Percentiles rank a stretch among this genome's conserved stretches.
Conservation (phyloP, 2,329 filamentous ascomycete genomes). For the Exserohilum turcica region DNA sequence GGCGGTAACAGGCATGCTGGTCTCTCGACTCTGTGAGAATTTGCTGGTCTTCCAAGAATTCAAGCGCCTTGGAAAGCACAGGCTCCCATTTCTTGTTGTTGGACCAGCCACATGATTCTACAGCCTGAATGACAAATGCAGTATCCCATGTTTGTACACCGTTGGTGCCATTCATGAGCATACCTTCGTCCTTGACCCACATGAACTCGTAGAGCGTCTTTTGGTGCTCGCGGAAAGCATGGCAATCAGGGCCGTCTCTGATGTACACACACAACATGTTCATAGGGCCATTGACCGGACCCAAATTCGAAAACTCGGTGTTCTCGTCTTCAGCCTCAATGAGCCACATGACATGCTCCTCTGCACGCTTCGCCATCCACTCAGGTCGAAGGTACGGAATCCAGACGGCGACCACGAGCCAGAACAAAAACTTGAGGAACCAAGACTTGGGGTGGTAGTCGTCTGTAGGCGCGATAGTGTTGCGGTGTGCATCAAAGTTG, state of each 20-base stretch:
- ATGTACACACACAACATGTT: constrained; percentile 88
- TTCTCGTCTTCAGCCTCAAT: constrained; percentile 93
- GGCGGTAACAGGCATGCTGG: constrained; percentile 81
- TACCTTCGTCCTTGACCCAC: constrained; percentile 90
- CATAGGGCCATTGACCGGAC: constrained; percentile 88
- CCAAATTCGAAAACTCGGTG: constrained; percentile 83
- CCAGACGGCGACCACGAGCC: constrained; percentile 78
- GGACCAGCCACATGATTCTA: constrained; percentile 79
- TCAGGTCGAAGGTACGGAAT: constrained; percentile 74
- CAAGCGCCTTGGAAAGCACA: constrained; percentile 81
- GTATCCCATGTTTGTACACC: constrained; percentile 99
- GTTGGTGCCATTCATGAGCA: constrained; percentile 95
- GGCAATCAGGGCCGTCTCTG: constrained; percentile 75
- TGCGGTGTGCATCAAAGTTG: constrained; percentile 76
- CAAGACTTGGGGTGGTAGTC: constrained; percentile 94
- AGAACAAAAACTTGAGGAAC: constrained; percentile 79
- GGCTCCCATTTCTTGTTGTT: constrained; percentile 75
- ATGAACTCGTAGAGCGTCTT: constrained; percentile 84
- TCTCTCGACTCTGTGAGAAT: constrained; percentile 82
- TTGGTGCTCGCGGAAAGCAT: constrained; percentile 74
- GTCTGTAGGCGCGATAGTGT: constrained; percentile 77
- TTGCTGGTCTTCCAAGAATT: constrained; percentile 89
- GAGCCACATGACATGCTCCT: constrained; percentile 80
- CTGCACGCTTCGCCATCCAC: constrained; percentile 70
- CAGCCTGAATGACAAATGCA: constrained; percentile 82